Conservation (phyloP, 352 stramenopile genomes). For the Phytophthora pluvialis region DNA sequence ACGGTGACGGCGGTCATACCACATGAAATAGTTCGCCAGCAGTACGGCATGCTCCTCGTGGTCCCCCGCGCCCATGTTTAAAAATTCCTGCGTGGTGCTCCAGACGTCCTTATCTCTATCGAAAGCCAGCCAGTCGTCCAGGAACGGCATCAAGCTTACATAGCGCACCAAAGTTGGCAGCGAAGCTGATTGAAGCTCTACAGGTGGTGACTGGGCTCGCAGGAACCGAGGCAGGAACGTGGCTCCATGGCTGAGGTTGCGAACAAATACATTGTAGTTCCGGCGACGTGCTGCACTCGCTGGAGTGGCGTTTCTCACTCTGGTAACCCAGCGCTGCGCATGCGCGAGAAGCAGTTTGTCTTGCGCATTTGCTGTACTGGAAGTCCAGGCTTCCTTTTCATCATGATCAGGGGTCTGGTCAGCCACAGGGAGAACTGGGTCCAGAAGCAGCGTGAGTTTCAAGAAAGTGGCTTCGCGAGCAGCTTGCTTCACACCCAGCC, state of each 20-base stretch:
- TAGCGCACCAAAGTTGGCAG: slow-evolving; percentile 78
- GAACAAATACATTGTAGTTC: slow-evolving; percentile 79
- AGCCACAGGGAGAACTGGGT: slow-evolving; percentile 70
- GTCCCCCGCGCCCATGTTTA: slow-evolving; percentile 90
- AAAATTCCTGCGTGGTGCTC: slow-evolving; percentile 90
- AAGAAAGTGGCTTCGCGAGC: slow-evolving; percentile 82
- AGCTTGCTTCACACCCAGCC: slow-evolving; percentile 40
- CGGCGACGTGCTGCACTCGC: slow-evolving; percentile 32
- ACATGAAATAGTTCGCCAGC: slow-evolving; percentile 91
- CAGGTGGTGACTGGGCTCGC: slow-evolving; percentile 71
- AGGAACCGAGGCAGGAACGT: slow-evolving; percentile 82
- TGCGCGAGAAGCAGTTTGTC: slow-evolving; percentile 30
- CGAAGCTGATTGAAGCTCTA: slow-evolving; percentile 29
- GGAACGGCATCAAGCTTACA: slow-evolving; percentile 92
- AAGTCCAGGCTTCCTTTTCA: slow-evolving; percentile 32
- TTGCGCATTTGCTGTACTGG: slow-evolving; percentile 25
- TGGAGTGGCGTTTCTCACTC: slow-evolving; percentile 24
- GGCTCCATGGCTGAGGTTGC: slow-evolving; percentile 65
- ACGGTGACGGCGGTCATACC: slow-evolving; percentile 64
- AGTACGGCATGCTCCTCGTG: slow-evolving; percentile 93
- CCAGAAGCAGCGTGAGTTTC: slow-evolving; percentile 88
- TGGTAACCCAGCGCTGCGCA: slow-evolving; percentile 32
- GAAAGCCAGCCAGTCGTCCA: slow-evolving; percentile 91
- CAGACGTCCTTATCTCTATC: slow-evolving; percentile 84
- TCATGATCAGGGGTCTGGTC: slow-evolving; percentile 3